Conservation (phyloP, 179 eudicot genomes). For the Beta corolliflora region DNA sequence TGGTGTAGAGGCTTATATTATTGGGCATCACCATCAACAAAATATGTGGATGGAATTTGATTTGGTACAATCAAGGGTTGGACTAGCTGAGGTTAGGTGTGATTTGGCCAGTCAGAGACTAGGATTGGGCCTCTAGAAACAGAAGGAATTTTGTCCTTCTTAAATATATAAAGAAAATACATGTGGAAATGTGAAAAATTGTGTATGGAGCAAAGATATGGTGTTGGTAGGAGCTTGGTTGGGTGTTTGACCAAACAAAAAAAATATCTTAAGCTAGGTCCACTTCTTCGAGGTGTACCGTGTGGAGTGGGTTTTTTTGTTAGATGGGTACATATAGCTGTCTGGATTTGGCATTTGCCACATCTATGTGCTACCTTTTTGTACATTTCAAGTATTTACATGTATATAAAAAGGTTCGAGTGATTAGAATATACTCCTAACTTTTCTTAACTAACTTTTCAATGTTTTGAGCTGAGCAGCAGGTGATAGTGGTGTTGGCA, state of each 20-base stretch:
- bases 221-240: slow-evolving; percentile 20
- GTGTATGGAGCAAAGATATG: slow-evolving; percentile 8
- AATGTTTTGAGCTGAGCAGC: no score
- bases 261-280: slow-evolving; percentile 4
- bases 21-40: slow-evolving; percentile 92
- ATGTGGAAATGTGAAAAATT: not conserved
- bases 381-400: slow-evolving; percentile 19
- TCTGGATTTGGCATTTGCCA: slow-evolving; percentile 24
- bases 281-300: slow-evolving; percentile 11
- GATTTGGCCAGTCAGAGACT: slow-evolving; percentile 70
- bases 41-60: slow-evolving; percentile 94
- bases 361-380: slow-evolving; percentile 7
- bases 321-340: slow-evolving; percentile 5
- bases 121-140: slow-evolving; percentile 40
- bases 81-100: slow-evolving; percentile 78
- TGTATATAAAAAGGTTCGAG: not conserved
- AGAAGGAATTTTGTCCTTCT: not conserved
- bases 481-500: no score
- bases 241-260: slow-evolving; percentile 17
- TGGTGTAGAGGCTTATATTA: slow-evolving; percentile 71
- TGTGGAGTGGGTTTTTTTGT: slow-evolving; percentile 3
- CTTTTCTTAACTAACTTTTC: no score
- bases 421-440: not conserved
- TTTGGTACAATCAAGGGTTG: slow-evolving; percentile 70
- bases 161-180: no score